Conservation (phyloP, 805 yeast species). For the Spathaspora sp. region DNA sequence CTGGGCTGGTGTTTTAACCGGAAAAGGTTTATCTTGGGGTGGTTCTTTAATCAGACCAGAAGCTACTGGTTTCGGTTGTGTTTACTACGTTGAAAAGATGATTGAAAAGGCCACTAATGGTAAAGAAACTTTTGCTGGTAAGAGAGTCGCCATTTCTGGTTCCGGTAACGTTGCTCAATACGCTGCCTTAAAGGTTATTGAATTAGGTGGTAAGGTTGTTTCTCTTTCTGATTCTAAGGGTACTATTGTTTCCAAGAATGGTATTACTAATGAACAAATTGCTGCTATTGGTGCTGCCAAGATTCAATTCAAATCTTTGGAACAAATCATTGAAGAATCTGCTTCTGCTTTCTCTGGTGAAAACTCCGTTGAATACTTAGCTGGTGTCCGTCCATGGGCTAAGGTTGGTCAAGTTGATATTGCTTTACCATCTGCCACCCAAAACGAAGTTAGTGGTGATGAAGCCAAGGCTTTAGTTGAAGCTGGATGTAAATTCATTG, state of each 20-base stretch:
- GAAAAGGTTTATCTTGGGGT: constrained; percentile 98
- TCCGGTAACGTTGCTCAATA: constrained; percentile 99
- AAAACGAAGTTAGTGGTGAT: constrained; percentile 94
- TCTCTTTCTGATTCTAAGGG: constrained; percentile 96
- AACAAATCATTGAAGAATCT: constrained; percentile 54
- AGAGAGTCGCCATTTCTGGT: constrained; percentile 95
- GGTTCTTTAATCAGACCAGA: constrained; percentile 98
- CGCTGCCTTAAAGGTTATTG: constrained; percentile 96
- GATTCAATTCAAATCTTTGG: constrained; percentile 71
- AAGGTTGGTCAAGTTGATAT: constrained; percentile 88
- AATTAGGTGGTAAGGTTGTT: constrained; percentile 93
- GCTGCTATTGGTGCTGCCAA: constrained; percentile 73
- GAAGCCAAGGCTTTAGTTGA: constrained; percentile 94
- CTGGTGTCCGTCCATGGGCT: constrained; percentile 96
- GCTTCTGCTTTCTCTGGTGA: constrained; percentile 54
- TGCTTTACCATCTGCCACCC: constrained; percentile 98
- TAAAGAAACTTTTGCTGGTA: constrained; percentile 85
- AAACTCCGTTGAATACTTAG: constrained; percentile 67
- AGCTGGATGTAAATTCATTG: constrained; percentile 88
- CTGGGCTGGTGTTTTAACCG: constrained; percentile 97
- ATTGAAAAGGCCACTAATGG: constrained; percentile 89
- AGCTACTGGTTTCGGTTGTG: constrained; percentile 98
- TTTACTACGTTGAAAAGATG: constrained; percentile 97
- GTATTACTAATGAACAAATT: constrained; percentile 83
- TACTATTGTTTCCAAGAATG: constrained; percentile 69